A percentile compares a stretch with the other conserved stretches of the same genome.
phyloP scores from a whole-genome alignment of 176 grass and related monocot genomes.

The Aegilops tauschii region DNA sequence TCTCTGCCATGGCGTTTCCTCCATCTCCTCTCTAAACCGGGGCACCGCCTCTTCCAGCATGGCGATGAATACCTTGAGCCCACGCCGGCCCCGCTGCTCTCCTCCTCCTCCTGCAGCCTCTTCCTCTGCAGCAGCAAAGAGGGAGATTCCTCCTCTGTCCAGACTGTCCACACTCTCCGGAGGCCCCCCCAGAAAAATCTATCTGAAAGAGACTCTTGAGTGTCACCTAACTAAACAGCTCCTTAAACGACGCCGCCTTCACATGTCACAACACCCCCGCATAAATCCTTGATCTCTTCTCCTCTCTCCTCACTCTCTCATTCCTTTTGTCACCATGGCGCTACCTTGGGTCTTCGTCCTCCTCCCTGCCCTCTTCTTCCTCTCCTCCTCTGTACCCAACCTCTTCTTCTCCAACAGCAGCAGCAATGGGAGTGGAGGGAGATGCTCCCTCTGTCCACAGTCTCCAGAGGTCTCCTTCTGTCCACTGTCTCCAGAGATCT shows the following conservation, averaged over 20 bases:
- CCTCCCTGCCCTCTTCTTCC: background rate
- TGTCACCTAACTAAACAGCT: no score
- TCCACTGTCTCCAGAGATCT: no score
- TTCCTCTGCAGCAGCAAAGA: no score
- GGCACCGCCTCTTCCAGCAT: slow-evolving; percentile 9
- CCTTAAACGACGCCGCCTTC: no score
- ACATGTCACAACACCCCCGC: no score
- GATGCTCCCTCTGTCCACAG: background rate
- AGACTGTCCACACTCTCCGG: no score
- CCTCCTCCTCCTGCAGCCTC: no score
- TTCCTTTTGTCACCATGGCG: background rate
- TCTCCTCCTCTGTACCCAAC: background rate
- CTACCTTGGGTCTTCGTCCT: background rate
- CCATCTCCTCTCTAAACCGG: slow-evolving; percentile 47
- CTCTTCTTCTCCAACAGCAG: background rate
- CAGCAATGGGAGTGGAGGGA: background rate
- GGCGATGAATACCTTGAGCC: slow-evolving; percentile 56
- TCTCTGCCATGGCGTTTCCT: slow-evolving; percentile 20
- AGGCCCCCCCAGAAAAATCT: no score
- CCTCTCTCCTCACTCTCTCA: background rate
- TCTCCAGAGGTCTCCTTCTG: no score
- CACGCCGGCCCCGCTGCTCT: background rate
- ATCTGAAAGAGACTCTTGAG: no score
- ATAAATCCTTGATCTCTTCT: no score
- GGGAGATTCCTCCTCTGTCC: no score